Base-by-base conservation (phyloP, 345 rosid species). In the Crucihimalaya himalaica region DNA sequence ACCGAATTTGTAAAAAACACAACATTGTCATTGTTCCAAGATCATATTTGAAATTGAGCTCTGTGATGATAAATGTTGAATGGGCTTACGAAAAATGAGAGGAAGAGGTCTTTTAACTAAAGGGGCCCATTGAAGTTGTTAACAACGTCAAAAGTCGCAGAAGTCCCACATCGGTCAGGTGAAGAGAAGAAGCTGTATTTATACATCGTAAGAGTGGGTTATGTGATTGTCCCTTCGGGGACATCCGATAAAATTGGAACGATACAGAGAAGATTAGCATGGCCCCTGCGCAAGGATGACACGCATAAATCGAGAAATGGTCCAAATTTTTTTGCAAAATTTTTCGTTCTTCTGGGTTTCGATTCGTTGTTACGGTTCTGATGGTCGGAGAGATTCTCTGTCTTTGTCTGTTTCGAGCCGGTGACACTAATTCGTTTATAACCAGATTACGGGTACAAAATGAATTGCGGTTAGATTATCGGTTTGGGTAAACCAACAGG, bases 231-330 rank as follows among this genome's bases (percentile, higher is more conserved):
- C 23, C 51, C 51, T 46, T 18, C 51, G 51, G 51, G 51, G 51
- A 46, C 51, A 18, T 46, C 51, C 51, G 51, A 46, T 46, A 46
- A 46, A 46, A 46, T 46, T 46, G 51, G 51, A 46, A 46, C 51
- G 51, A 46, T 46, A 46, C 51, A 46, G 51, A 46, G 51, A 46
- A 46, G 51, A 46, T 46, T 46, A 46, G 51, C 51, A 46, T 46
- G 51, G 51, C 51, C 23, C 51, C 51, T 46, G 51, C 51, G 23
- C 51, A 46, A 46, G 51, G 51, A 46, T 46, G 51, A 46, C 51
- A 46, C 51, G 51, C 51, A 46, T 11, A 46, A 46, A 46, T 46
- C 51, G 51, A 46, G 23, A 46, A 46, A 46, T 46, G 23, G 23
- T 46, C 51, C 23, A 46, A 46, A 46, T 46, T 46, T 46, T 46